Evolutionary conservation across 257 asterid genomes (phyloP).

Genomic region (Lantana camara): DNA sequence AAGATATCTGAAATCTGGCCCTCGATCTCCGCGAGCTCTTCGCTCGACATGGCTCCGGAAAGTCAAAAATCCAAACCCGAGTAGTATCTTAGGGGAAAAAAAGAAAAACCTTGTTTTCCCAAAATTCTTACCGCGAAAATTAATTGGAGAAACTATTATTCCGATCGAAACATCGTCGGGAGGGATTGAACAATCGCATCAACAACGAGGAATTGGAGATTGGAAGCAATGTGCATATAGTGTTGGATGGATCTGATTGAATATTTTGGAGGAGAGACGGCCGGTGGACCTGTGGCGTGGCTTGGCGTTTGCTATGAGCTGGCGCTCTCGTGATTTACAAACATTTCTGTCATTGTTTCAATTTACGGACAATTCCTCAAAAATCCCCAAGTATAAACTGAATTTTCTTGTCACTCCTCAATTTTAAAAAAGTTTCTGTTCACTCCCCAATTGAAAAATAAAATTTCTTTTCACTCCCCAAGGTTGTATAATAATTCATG

Average conservation of each 20-base stretch:
- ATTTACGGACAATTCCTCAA: no score
- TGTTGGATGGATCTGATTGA: conserved; percentile 36
- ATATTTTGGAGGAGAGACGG: conserved; percentile 24
- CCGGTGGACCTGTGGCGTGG: conserved; percentile 14
- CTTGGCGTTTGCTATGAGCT: conserved; percentile 34
- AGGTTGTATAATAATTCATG: no score
- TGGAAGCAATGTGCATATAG: conserved; percentile 33
- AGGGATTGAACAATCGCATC: conserved; percentile 26
- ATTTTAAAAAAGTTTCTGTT: no score
- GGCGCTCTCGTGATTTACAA: conserved; percentile 49
- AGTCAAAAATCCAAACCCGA: conserved; percentile 31
- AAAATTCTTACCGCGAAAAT: conserved; percentile 14
- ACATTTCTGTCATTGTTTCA: conserved; percentile 31
- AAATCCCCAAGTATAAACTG: no score
- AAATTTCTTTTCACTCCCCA: no score
- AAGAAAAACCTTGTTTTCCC: not conserved
- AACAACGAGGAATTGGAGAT: conserved; percentile 15
- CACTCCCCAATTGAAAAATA: no score
- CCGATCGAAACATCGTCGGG: conserved; percentile 21
- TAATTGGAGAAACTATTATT: not conserved
- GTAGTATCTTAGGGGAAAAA: conserved; percentile 13
- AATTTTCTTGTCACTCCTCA: no score
- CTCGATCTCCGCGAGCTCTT: conserved; percentile 92
- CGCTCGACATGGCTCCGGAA: conserved; percentile 63
- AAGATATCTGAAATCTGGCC: conserved; percentile 86